These are phyloP conservation scores for Exsudoporus frostii DNA, from an alignment of 768 basidiomycete species.

Conservation along the genomic window DNA sequence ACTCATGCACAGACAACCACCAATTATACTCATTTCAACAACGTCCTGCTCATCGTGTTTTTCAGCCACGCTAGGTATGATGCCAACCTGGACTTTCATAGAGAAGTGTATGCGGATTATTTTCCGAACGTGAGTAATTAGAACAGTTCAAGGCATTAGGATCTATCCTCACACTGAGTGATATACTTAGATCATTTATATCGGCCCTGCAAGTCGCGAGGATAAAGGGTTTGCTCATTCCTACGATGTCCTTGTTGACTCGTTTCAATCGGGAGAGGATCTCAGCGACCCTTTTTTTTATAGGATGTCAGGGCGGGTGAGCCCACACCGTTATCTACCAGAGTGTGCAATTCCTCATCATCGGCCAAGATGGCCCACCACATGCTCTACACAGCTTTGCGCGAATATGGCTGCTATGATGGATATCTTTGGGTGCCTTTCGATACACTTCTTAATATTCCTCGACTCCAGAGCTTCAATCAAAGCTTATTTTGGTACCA, in stretches of 20 bases:
- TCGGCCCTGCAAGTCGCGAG: constrained; percentile 46
- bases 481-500: constrained; percentile 49
- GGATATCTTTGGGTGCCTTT: constrained; percentile 55
- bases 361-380: constrained; percentile 45
- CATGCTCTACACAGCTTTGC: constrained; percentile 48
- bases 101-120: constrained; percentile 44
- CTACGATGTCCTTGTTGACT: constrained; percentile 48
- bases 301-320: constrained; percentile 44
- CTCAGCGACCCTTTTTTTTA: constrained; percentile 35
- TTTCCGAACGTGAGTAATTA: constrained; percentile 45
- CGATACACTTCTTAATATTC: constrained; percentile 48
- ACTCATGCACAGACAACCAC: constrained; percentile 16
- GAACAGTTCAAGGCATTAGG: neutral
- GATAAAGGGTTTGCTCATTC: constrained; percentile 47
- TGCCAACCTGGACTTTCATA: constrained; percentile 44
- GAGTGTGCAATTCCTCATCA: neutral
- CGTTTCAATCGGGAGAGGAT: constrained; percentile 45
- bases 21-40: constrained; percentile 37
- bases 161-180: neutral
- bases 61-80: constrained; percentile 50
- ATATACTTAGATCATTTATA: constrained; percentile 40
- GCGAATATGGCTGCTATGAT: constrained; percentile 43
- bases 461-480: constrained; percentile 45
- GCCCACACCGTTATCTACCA: constrained; percentile 4
- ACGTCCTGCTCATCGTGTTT: constrained; percentile 46